Percentiles rank a stretch among this genome's conserved stretches.
phyloP scores from a whole-genome alignment of 2,329 filamentous ascomycete genomes.

The Pseudopyrenochaeta lycopersici region DNA sequence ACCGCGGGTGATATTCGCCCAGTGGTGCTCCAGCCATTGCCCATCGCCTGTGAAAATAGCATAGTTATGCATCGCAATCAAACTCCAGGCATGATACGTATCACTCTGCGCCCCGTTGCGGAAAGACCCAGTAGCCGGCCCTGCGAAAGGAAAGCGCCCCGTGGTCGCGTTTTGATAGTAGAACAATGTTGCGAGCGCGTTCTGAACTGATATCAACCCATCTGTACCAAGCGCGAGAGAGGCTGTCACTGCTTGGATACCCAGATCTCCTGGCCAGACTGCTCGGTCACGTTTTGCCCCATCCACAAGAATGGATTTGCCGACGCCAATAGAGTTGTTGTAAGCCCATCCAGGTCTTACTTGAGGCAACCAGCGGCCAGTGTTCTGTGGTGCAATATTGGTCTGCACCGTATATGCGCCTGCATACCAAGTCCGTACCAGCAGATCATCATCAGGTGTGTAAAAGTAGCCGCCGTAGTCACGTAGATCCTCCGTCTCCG shows the following conservation, averaged over 20 bases:
- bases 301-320: slow-evolving; percentile 47
- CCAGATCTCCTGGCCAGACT: slow-evolving; percentile 44
- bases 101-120: slow-evolving; percentile 23
- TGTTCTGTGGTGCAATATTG: slow-evolving; percentile 45
- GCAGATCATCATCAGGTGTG: slow-evolving; percentile 47
- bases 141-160: slow-evolving; percentile 27
- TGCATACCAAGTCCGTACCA: slow-evolving; percentile 67
- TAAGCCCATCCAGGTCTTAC: slow-evolving; percentile 44
- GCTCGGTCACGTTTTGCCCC: slow-evolving; percentile 52
- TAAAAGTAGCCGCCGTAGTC: slow-evolving; percentile 51
- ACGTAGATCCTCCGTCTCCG: slow-evolving; percentile 57
- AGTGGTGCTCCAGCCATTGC: slow-evolving; percentile 19
- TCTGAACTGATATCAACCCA: slow-evolving; percentile 19
- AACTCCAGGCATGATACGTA: slow-evolving; percentile 31
- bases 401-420: slow-evolving; percentile 55
- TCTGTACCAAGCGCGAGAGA: slow-evolving; percentile 19
- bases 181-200: slow-evolving; percentile 27
- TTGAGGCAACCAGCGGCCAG: slow-evolving; percentile 38
- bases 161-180: slow-evolving; percentile 29
- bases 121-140: slow-evolving; percentile 12
- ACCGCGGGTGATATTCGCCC: slow-evolving; percentile 19
- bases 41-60: slow-evolving; percentile 22
- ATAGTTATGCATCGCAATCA: slow-evolving; percentile 31
- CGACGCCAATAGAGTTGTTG: slow-evolving; percentile 45
- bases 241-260: slow-evolving; percentile 16